Conservation (phyloP, 2,329 filamentous ascomycete species). For the Acrocalymma vagum region DNA sequence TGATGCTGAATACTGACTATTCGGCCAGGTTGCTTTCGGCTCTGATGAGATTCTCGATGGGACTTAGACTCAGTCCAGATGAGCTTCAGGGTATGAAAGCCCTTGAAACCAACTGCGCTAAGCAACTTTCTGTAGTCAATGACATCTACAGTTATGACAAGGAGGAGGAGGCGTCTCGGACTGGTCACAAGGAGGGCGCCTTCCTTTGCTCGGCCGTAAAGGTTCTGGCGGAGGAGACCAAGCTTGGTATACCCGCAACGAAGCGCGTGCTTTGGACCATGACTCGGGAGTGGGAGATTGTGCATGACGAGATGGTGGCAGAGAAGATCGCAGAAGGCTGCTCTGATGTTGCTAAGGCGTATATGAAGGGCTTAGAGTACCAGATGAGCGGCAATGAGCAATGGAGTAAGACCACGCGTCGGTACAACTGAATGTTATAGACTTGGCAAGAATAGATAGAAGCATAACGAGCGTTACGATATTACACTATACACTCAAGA, state of each 20-base stretch:
- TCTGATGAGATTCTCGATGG: conserved; percentile 51
- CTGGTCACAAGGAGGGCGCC: conserved; percentile 31
- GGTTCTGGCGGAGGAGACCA: conserved; percentile 33
- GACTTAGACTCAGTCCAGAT: conserved; percentile 29
- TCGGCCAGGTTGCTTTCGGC: conserved; percentile 48
- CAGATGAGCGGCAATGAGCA: conserved; percentile 46
- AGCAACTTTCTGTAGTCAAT: conserved; percentile 53
- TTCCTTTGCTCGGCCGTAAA: conserved; percentile 43
- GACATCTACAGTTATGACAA: conserved; percentile 55
- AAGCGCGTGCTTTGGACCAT: conserved; percentile 43
- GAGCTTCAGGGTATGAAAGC: conserved; percentile 32
- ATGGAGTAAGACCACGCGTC: conserved; percentile 36
- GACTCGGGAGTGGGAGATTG: conserved; percentile 43
- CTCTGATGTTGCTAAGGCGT: conserved; percentile 12
- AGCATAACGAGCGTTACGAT: no score
- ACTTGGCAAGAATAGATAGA: no score
- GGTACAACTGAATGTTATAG: conserved; percentile 15
- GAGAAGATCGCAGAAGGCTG: neutral
- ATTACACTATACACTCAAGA: no score
- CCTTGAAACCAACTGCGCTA: conserved; percentile 46
- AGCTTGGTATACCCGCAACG: conserved; percentile 23
- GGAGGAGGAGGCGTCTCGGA: conserved; percentile 31
- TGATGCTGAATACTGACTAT: neutral
- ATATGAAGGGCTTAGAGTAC: conserved; percentile 45
- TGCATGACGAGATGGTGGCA: conserved; percentile 23